A percentile compares a stretch with the other conserved stretches of the same genome.
phyloP scores from a whole-genome alignment of 495 filamentous ascomycete genomes.

The Penicillium psychrofluorescens region DNA sequence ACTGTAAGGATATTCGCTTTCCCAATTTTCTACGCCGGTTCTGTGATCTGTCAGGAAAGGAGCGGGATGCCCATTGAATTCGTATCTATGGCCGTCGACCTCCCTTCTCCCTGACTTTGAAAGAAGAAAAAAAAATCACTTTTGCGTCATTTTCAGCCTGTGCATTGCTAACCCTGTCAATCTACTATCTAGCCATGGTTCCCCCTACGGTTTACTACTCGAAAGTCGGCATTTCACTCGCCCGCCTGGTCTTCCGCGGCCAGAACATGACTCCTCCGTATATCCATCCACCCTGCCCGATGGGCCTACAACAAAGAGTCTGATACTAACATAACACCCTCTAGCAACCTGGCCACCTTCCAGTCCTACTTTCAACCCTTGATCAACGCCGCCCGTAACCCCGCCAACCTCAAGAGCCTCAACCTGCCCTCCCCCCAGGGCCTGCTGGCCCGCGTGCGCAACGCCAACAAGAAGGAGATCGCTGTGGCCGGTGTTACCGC shows the following conservation, averaged over 20 bases:
- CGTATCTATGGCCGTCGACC: neutral
- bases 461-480: slow-evolving; percentile 60
- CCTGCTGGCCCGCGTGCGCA: slow-evolving; percentile 58
- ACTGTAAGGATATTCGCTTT: slow-evolving; percentile 58
- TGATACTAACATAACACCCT: neutral
- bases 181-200: slow-evolving; percentile 59
- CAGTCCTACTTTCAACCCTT: slow-evolving; percentile 78
- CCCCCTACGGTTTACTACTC: slow-evolving; percentile 87
- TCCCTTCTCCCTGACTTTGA: slow-evolving; percentile 1
- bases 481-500: slow-evolving; percentile 63
- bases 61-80: no score
- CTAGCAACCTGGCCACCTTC: slow-evolving; percentile 69
- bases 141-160: neutral
- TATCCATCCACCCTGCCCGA: slow-evolving; percentile 28
- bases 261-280: slow-evolving; percentile 94
- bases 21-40: neutral
- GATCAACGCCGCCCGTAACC: slow-evolving; percentile 61
- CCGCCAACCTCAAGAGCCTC: slow-evolving; percentile 41
- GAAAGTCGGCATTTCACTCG: slow-evolving; percentile 78
- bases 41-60: no score
- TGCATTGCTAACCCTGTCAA: slow-evolving; percentile 19
- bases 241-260: slow-evolving; percentile 76
- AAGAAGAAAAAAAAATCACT: neutral
- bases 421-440: slow-evolving; percentile 35
- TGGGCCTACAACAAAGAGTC: neutral